Base-by-base conservation (phyloP, 1,284 basidiomycete species). In the Apiotrichum montevideense region DNA sequence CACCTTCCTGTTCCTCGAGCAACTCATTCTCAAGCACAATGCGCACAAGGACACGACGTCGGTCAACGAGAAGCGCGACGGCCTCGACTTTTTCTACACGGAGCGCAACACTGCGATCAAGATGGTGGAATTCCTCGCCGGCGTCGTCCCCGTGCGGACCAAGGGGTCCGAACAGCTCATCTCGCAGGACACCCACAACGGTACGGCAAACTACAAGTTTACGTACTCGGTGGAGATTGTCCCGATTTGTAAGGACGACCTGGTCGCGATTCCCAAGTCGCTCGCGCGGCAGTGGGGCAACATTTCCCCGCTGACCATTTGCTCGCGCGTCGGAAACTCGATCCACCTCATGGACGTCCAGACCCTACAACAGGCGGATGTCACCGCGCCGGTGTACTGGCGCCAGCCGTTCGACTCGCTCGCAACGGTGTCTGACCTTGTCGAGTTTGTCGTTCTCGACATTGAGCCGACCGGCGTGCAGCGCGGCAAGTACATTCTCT, bases 171-270 rank as follows among this genome's bases (percentile, higher is more conserved):
- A 97, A 74, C 93, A 95, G 74, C 81, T 98, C 15, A 84, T 98
- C 52, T 95, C 92, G 14, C 82, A 87, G 46, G 95, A 98, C 73
- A 93, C 89, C 1, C 95, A 98, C 75, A 85, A 87, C 43, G 85
- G 84, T 63, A 96, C 92, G 1, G 88, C 93, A 43, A 98, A 92
- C 78, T 97, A 91, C 83, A 98, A 97, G 78, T 95, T 91, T 77
- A 94, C 93, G 4, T 98, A 94, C 81, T 96, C 92, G 15, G 90
- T 98, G 66, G 95, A 98, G 78, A 96, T 98, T 67, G 85, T 88
- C 6, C 93, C 95, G 0, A 85, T 98, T 60, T 98, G 95, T 80
- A 98, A 98, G 77, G 95, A 98, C 74, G 95, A 98, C 74, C 84
- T 98, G 42, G 88, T 98, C 39, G 93, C 89, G 73, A 80, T 98